Evolutionary conservation across 768 basidiomycete genomes (phyloP), one percentile per base, ranked within the genome.

Genomic region (Boletus sensibilis): DNA sequence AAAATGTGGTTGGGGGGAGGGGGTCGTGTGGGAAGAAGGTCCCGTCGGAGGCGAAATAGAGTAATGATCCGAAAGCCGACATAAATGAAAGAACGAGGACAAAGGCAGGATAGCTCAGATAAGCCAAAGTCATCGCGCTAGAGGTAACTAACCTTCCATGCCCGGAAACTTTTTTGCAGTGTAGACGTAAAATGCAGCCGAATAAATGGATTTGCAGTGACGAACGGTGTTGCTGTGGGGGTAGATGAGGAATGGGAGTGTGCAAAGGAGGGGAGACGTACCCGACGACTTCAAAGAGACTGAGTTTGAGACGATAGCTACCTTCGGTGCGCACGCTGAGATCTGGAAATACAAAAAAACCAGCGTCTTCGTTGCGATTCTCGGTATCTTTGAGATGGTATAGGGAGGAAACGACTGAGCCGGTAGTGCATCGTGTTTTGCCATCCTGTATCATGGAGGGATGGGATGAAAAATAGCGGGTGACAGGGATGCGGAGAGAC

Each of bases 271-370:
- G 44, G 34, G 29, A 43, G 16, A 84, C 90, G 71, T 65, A 94
- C 92, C 88, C 89, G 40, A 94, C 89, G 51, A 97, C 92, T 74
- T 98, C 95, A 69, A 90, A 98, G 49, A 98, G 74, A 50, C 80
- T 83, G 58, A 87, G 76, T 70, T 87, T 88, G 40, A 80, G 71
- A 45, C 72, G 79, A 66, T 95, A 98, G 61, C 87, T 88, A 9
- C 95, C 95, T 71, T 98, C 95, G 3, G 92, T 93, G 57, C 93
- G 78, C 6, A 98, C 92, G 57, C 88, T 90, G 25, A 98, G 80
- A 71, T 97, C 95, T 1, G 95, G 95, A 64, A 98, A 98, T 33
- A 97, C 94, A 67, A 98, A 98, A 76, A 95, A 94, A 0, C 92
- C 94, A 9, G 92, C 92, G 64, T 92, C 90, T 68, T 77, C 68